Evolutionary conservation across 1,284 basidiomycete species (phyloP).

Genomic region (Ceratobasidium sp.): DNA sequence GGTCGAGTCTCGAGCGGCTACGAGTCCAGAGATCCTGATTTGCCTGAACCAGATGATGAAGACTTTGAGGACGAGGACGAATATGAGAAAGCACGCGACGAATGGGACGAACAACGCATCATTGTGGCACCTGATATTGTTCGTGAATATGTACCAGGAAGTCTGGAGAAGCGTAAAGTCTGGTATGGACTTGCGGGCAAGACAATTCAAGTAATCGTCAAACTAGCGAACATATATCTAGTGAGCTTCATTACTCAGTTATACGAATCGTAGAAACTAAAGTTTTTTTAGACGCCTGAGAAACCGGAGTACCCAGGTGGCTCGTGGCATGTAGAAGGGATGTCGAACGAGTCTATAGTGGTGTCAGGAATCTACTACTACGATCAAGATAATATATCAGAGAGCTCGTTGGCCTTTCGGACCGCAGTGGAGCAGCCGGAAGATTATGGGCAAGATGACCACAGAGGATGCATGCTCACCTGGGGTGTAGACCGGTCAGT

Average conservation of each 20-base stretch:
- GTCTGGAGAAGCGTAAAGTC: slow-evolving; percentile 44
- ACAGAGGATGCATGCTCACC: not conserved
- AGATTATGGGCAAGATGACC: slow-evolving; percentile 23
- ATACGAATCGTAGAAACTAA: not conserved
- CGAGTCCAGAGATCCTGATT: not conserved
- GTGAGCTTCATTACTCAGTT: slow-evolving; percentile 18
- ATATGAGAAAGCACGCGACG: slow-evolving; percentile 2
- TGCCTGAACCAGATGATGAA: slow-evolving; percentile 3
- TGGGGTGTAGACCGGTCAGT: slow-evolving; percentile 34
- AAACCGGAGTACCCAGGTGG: slow-evolving; percentile 53
- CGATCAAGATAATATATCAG: slow-evolving; percentile 45
- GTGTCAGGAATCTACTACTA: slow-evolving; percentile 59
- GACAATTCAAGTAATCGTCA: slow-evolving; percentile 62
- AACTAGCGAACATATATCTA: slow-evolving; percentile 62
- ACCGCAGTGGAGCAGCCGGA: not conserved
- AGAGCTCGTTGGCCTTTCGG: slow-evolving; percentile 33
- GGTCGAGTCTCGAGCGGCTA: slow-evolving; percentile 1
- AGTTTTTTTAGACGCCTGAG: slow-evolving; percentile 56
- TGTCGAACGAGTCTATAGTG: slow-evolving; percentile 61
- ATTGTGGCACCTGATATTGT: slow-evolving; percentile 46
- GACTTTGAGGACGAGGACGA: slow-evolving; percentile 6
- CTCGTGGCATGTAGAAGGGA: slow-evolving; percentile 56
- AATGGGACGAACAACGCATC: slow-evolving; percentile 16
- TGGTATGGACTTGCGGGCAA: slow-evolving; percentile 47
- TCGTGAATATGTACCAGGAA: slow-evolving; percentile 35